Base-by-base conservation (phyloP, 495 filamentous ascomycete species). In the Aspergillus indologenus region DNA sequence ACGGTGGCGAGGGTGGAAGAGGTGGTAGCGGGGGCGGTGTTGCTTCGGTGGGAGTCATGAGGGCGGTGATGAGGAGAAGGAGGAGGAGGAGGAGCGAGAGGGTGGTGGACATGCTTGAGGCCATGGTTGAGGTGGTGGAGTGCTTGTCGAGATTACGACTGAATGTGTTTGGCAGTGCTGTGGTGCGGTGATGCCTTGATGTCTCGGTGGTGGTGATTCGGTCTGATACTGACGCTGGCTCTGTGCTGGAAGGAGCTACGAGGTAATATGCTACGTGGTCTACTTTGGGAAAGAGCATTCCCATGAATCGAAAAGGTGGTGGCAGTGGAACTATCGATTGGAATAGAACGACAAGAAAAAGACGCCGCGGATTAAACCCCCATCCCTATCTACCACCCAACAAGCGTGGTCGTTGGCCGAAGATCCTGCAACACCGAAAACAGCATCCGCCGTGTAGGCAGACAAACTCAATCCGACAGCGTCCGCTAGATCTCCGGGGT, bases 21-120 rank as follows among this genome's bases (percentile, higher is more conserved):
- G 60, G 60, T 19, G 57, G 60, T 8, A 53, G 58, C 18, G 54
- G 58, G 18, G 57, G 58, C 18, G 54, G 58, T 18, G 53, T 47
- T 45, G 46, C 31, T 24, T 47, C 21, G 24, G n/a, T 43, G 24
- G 49, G 18, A 49, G 48, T 43, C 20, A 44, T 42, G 14, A 40
- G 54, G 6, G 18, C 40, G 22, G 52, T 34, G 6, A 26, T 53
- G 8, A 44, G 14, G 26, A 40, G n/a, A 21, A 18, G 19, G 22
- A 46, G 31, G 15, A 21, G 21, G 19, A 29, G n/a, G 40, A 34
- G 34, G 8, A 46, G 20, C 34, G 17, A n/a, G 7, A 51, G n/a
- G 18, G 23, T 29, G 14, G 15, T 18, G 23, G 2, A 40, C 2
- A 40, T 11, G 34, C 34, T 40, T 11, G 34, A 14, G 17, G 23